Conservation (phyloP, 202 grass and related monocot species). For the Thinopyrum obtusiflorum region DNA sequence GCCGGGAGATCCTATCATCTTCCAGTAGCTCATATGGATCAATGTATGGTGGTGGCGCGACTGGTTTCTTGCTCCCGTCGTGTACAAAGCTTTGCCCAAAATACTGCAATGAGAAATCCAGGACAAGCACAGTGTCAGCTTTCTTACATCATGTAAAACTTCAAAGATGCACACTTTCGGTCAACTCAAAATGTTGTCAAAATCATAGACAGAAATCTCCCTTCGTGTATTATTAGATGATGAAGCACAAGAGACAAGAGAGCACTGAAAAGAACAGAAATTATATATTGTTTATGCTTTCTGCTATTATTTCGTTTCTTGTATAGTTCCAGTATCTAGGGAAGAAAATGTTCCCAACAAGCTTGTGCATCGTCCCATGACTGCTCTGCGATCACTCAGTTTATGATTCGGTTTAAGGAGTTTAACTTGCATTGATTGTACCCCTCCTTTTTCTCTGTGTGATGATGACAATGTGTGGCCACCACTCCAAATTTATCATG, state of each 20-base stretch:
- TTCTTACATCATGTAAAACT: background rate
- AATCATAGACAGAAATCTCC: background rate
- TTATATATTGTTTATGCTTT: background rate
- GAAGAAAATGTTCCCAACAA: background rate
- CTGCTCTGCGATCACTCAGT: background rate
- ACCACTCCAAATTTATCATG: background rate
- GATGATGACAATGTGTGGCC: background rate
- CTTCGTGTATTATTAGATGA: background rate
- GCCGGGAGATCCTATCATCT: conserved; percentile 64
- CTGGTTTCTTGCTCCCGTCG: conserved; percentile 54
- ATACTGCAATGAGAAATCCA: conserved; percentile 50
- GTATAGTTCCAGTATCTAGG: background rate
- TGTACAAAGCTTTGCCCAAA: conserved; percentile 82
- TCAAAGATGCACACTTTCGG: background rate
- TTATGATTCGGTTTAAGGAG: background rate
- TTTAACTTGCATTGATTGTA: background rate
- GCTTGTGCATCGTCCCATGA: background rate
- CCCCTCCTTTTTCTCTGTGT: background rate
- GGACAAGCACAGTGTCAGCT: background rate
- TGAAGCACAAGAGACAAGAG: background rate
- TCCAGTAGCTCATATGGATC: conserved; percentile 78
- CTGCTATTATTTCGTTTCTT: background rate
- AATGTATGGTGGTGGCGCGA: conserved; percentile 54
- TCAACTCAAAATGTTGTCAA: background rate
- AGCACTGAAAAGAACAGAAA: background rate